Base-by-base conservation (phyloP, 257 asterid species). In the Lycium barbarum region DNA sequence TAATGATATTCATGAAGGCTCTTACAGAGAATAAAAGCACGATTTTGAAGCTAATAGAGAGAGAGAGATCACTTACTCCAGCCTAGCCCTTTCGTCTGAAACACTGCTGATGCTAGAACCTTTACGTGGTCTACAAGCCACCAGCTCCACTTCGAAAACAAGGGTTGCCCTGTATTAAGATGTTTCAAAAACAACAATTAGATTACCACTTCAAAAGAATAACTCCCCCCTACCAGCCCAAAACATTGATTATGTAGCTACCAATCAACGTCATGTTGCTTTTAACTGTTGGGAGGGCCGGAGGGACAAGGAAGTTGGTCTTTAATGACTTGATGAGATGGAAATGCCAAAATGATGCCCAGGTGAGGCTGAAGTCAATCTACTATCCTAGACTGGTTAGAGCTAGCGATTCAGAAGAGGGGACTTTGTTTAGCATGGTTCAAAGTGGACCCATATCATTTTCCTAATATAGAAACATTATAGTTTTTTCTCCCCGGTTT, bases 121-220 rank as follows among this genome's bases (percentile, higher is more conserved):
- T 88, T 89, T 97, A 84, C 98, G 95, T 55, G 99, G 98, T 84
- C 96, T 88, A 90, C 99, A 97, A 82, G 94, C 96, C 85, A 93
- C 96, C 93, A 97, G 88, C 93, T 97, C 99, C 87, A 97, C 93
- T 92, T 97, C 99, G 79, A 97, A 97, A 83, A 94, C 87, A 83
- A 97, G 98, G 3, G 96, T 94, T 18, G 98, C 90, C 83, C 99
- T 97, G 96, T 53, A 53, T 78, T 33, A 53, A 78, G 49, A 78
- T 78, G 65, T 78, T 78, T 53, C 82, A 78, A 53, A 76, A 43
- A 17, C 47, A 3, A 3, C 45, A 74, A 53, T 78, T 14, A 78
- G 82, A 78, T 78, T 53, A 78, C 82, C 65, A 7, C 26, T 38
- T 70, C 61, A 36, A 78, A 53, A 53, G 47, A 14, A 53, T 45